Base-by-base conservation (phyloP, 352 stramenopile species). In the Plasmopara halstedii region DNA sequence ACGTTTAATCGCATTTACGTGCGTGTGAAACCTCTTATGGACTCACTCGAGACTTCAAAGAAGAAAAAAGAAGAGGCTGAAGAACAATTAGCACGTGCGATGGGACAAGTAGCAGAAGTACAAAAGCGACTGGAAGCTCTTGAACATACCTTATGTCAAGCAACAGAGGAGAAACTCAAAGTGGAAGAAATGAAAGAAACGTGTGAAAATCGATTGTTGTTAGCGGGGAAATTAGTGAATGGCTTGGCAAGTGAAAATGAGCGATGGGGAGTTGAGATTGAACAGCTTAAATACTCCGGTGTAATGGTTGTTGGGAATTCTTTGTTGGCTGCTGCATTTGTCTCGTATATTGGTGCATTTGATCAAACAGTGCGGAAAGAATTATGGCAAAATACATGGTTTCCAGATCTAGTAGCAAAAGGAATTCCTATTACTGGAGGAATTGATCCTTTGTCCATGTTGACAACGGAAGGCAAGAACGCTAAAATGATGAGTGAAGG, bases 1-100 rank as follows among this genome's bases (percentile, higher is more conserved):
- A 96, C 83, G 19, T 99, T 97, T 69, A 98, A 99, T 68, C 77
- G 95, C 23, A 98, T 99, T 54, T 98, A 98, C 70, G 94, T 98
- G 31, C 97, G 97, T 53, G 96, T 99, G 4, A 98, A 98, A 62
- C 96, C 96, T 34, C 78, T 99, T 0, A 98, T 98, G 94, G 94
- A 98, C 56, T 95, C 86, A 29, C 76, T 98, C 4, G 92, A 98
- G 54, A 85, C 77, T 17, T 97, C 96, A 9, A 90, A 83, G 50
- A 94, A 95, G 58, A 96, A 93, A 54, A 94, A 94, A 62, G 83
- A 88, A 34, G 85, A 96, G 35, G 93, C 93, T 0, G 88, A 98
- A 38, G 88, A 94, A 32, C 90, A 93, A 46, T 73, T 98, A 3
- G 86, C 82, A 13, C 67, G 70, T 6, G 95, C 96, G 1, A 94